These are phyloP conservation scores for Malania oleifera DNA, from an alignment of 164 flowering plant species.

Conservation along the genomic window DNA sequence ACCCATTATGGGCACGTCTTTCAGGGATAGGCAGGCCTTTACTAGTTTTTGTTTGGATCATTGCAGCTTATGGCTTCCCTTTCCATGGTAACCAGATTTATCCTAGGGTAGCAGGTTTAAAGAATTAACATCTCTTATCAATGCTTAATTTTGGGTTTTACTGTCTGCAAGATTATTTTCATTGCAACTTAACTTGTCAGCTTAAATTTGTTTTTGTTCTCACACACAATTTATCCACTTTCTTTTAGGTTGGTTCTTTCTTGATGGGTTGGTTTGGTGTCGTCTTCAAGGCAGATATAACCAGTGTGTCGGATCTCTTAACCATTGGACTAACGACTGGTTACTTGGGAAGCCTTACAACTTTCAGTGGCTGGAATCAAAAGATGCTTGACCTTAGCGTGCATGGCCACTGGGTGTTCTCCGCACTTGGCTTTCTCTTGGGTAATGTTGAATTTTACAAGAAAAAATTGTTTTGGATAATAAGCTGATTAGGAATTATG, in stretches of 20 bases:
- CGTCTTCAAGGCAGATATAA: conserved; percentile 71
- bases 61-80: too few species aligned
- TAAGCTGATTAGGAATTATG: too few species aligned
- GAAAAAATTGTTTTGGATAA: too few species aligned
- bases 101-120: background rate
- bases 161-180: background rate
- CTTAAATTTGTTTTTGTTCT: background rate
- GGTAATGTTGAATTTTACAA: conserved; percentile 33
- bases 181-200: background rate
- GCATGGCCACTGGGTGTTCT: conserved; percentile 56
- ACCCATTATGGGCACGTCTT: too few species aligned
- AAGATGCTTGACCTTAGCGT: conserved; percentile 83
- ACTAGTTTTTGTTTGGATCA: too few species aligned
- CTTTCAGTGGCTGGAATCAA: conserved; percentile 99
- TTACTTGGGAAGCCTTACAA: conserved; percentile 92
- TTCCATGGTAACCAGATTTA: background rate
- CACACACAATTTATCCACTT: background rate
- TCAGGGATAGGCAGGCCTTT: too few species aligned
- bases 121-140: background rate
- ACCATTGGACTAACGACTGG: conserved; percentile 89
- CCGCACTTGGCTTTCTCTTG: conserved; percentile 51
- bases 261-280: conserved; percentile 97
- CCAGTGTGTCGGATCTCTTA: conserved; percentile 50
- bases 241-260: conserved; percentile 76
- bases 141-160: background rate